A percentile compares a stretch with the other conserved stretches of the same genome.
phyloP scores from a whole-genome alignment of 2,329 filamentous ascomycete genomes.

The Lachnellula subtilissima region DNA sequence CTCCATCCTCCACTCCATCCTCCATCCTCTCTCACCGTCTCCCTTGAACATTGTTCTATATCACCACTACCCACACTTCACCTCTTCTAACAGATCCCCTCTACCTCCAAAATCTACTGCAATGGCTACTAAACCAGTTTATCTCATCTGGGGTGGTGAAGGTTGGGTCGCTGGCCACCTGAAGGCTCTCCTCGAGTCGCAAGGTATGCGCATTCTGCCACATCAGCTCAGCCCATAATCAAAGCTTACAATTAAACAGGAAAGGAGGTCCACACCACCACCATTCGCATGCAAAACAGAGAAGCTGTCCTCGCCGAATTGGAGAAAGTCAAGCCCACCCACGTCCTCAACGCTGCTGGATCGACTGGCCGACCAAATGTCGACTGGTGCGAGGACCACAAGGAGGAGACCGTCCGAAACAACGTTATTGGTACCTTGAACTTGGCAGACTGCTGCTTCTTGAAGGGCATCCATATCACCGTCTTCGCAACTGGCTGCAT shows the following conservation, averaged over 20 bases:
- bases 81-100: neutral
- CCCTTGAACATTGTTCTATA: neutral
- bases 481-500: constrained; percentile 65
- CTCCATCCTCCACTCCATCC: neutral
- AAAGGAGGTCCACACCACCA: constrained; percentile 57
- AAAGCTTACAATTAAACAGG: constrained; percentile 26
- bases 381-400: constrained; percentile 68
- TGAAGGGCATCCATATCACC: constrained; percentile 56
- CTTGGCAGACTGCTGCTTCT: constrained; percentile 56
- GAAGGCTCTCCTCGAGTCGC: constrained; percentile 50
- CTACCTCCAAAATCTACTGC: neutral
- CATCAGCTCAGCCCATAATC: neutral
- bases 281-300: constrained; percentile 60
- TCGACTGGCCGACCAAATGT: constrained; percentile 64
- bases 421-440: constrained; percentile 64
- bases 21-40: constrained; percentile 8
- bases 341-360: constrained; percentile 63
- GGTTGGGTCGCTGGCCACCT: constrained; percentile 62
- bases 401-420: constrained; percentile 60
- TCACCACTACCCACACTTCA: neutral
- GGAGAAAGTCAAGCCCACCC: constrained; percentile 55
- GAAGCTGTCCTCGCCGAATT: constrained; percentile 53
- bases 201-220: constrained; percentile 33
- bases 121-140: constrained; percentile 36
- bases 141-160: constrained; percentile 60